Base-by-base conservation (phyloP, 352 stramenopile species). In the Pythium monospermum region DNA sequence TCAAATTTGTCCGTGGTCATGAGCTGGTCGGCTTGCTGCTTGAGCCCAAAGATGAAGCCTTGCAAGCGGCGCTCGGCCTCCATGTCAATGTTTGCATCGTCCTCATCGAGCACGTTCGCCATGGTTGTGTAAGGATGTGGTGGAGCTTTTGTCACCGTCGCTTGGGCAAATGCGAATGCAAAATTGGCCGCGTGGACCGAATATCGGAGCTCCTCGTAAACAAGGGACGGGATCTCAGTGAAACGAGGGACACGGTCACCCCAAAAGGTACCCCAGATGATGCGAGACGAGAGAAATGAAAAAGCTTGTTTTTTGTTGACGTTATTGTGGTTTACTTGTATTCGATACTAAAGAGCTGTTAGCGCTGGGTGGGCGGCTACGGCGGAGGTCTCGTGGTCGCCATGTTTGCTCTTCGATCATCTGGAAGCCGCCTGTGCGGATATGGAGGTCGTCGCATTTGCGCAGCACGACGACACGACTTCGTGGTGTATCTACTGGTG, bases 401-500 rank as follows among this genome's bases (percentile, higher is more conserved):
- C 69, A 68, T 19, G 71, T 70, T 28, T 72, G 61, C 55, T 91
- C 81, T 44, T 88, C 74, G 54, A 91, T 91, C 50, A 64, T 80
- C 58, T 91, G 81, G 60, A 91, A 91, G 52, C 81, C 81, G 42
- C 76, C 76, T 3, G 77, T 91, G 33, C 77, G 77, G 30, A 88
- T 66, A 48, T 74, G 61, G 31, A 85, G 32, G 43, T 87, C 77
- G 22, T 84, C 71, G 58, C 80, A 91, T 47, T 71, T 74, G 58
- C 77, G 73, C 56, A 88, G 64, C 49, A 85, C 72, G 18, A 84
- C 53, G 46, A 57, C 22, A 19, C 50, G 42, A 19, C 18, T 32
- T 11, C 42, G 52, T 10, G 35, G 33, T 15, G 52, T 53, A 15
- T 41, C 32, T 27, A 31, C 26, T 12, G 30, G 19, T 49, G 12